phyloP scores from a whole-genome alignment of 2,329 filamentous ascomycete species.

The Magnaporthales sp. region DNA sequence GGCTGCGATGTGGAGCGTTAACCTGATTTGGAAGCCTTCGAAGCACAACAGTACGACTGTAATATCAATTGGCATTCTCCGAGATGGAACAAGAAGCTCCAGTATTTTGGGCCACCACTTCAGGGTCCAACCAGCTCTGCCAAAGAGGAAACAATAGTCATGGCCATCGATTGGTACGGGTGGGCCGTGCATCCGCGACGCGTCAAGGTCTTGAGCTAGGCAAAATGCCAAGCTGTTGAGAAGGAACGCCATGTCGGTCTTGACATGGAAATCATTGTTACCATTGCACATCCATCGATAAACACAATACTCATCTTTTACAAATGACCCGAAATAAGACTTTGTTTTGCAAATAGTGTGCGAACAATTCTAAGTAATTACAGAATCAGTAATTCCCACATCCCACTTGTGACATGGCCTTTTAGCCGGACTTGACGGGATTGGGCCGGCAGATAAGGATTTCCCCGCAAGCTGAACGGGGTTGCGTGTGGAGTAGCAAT shows the following conservation, averaged over 20 bases:
- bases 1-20: not conserved
- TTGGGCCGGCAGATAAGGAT: not conserved
- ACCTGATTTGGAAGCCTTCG: not conserved
- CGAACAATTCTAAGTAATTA: not conserved
- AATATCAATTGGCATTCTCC: not conserved
- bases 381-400: no score
- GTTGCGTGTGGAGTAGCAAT: not conserved
- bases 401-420: not conserved
- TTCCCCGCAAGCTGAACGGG: not conserved
- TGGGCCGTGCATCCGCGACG: not conserved
- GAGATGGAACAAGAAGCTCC: not conserved
- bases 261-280: not conserved
- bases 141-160: not conserved
- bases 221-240: not conserved
- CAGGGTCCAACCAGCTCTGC: not conserved
- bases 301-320: no score
- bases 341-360: not conserved
- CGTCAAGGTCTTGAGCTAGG: not conserved
- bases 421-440: not conserved
- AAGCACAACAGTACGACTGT: not conserved
- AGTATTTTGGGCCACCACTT: not conserved
- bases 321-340: no score
- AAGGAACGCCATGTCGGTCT: not conserved
- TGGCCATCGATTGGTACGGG: not conserved
- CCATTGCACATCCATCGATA: not conserved